Evolutionary conservation across 306 rosid genomes (phyloP).

Genomic region (Trifolium pratense): DNA sequence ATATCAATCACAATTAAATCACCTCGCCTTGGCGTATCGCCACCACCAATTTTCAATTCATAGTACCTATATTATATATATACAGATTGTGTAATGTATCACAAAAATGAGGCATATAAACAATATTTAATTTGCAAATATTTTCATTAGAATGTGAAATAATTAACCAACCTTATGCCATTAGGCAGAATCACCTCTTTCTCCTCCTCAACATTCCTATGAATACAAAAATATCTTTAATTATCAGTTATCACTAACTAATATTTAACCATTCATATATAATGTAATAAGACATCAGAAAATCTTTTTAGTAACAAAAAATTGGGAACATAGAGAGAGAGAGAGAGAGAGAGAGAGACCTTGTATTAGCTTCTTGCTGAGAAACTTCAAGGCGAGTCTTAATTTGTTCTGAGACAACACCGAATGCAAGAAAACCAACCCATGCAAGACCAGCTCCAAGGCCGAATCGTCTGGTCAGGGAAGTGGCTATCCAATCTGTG

Average conservation of each 20-base stretch:
- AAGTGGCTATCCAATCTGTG: slow-evolving; percentile 90
- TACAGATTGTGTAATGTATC: background rate
- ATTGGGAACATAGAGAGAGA: slow-evolving; percentile 6
- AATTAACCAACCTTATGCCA: slow-evolving; percentile 90
- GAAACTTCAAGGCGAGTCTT: slow-evolving; percentile 94
- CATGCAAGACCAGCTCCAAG: slow-evolving; percentile 97
- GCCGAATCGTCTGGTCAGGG: slow-evolving; percentile 83
- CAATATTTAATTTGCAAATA: background rate
- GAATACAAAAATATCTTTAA: slow-evolving; percentile 31
- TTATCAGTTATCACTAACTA: slow-evolving; percentile 28
- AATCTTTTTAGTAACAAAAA: background rate
- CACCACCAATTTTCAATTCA: slow-evolving; percentile 78
- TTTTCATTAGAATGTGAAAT: slow-evolving; percentile 8
- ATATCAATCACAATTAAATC: slow-evolving; percentile 87
- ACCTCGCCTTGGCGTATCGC: slow-evolving; percentile 68
- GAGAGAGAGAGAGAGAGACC: slow-evolving; percentile 46
- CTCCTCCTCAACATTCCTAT: slow-evolving; percentile 61
- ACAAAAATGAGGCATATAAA: slow-evolving; percentile 3
- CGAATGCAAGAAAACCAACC: slow-evolving; percentile 83
- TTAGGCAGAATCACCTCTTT: slow-evolving; percentile 80
- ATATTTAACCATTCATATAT: slow-evolving; percentile 1
- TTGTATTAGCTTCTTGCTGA: slow-evolving; percentile 80
- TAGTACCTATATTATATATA: slow-evolving; percentile 57
- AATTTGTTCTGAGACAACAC: slow-evolving; percentile 89
- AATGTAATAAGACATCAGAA: background rate